Evolutionary conservation across 352 stramenopile genomes (phyloP).

Genomic region (Elongisporangium prolatum): DNA sequence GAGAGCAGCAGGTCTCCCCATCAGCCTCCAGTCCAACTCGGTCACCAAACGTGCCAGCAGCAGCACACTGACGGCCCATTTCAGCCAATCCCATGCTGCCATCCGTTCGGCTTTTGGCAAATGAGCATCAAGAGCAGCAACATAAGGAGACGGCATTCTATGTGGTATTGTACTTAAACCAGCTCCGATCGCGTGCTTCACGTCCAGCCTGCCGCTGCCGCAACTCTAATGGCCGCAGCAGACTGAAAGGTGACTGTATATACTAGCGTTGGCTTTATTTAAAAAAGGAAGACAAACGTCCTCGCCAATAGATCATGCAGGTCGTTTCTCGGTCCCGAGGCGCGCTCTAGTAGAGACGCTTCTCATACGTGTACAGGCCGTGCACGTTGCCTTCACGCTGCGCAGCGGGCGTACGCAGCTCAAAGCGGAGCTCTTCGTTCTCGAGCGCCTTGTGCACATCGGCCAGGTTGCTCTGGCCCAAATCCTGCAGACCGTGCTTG

Average conservation of each 20-base stretch:
- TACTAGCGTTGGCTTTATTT: not conserved
- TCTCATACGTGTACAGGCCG: conserved; percentile 97
- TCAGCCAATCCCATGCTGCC: not conserved
- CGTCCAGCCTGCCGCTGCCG: not conserved
- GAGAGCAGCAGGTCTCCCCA: conserved; percentile 6
- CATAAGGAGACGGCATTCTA: too few species aligned
- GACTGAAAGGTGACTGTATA: not conserved
- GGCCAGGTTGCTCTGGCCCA: conserved; percentile 91
- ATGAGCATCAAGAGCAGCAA: not conserved
- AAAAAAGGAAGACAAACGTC: not conserved
- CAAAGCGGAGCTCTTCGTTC: conserved; percentile 90
- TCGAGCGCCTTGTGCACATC: conserved; percentile 82
- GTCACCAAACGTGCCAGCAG: not conserved
- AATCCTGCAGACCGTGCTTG: conserved; percentile 98
- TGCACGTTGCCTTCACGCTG: conserved; percentile 99
- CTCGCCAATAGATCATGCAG: not conserved
- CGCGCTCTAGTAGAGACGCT: conserved; percentile 75
- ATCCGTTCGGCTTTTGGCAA: not conserved
- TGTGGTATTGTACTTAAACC: not conserved
- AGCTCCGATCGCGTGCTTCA: not conserved
- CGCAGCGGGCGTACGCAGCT: conserved; percentile 97
- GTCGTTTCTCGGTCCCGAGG: not conserved
- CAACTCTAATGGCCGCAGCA: not conserved
- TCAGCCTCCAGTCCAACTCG: not conserved
- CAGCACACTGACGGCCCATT: not conserved